Conservation (phyloP, 2,329 filamentous ascomycete genomes). For the Alternaria gaisen region DNA sequence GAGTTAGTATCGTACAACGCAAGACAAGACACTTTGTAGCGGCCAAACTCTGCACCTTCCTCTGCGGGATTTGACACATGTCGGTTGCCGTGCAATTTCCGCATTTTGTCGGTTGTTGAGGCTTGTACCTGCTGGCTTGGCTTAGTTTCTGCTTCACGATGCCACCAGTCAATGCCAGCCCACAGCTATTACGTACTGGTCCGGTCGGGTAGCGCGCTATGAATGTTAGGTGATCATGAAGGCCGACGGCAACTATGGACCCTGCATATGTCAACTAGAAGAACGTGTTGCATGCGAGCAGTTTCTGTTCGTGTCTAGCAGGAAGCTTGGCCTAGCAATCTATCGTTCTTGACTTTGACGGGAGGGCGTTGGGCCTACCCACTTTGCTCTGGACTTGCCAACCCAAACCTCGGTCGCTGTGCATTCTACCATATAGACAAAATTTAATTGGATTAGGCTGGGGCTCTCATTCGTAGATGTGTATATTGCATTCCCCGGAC, state of each 20-base stretch:
- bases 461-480: constrained; percentile 5
- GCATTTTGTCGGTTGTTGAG: constrained; percentile 25
- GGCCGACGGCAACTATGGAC: constrained; percentile 27
- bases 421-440: constrained; percentile 14
- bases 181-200: constrained; percentile 34
- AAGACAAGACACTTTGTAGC: constrained; percentile 6
- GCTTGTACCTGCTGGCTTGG: constrained; percentile 14
- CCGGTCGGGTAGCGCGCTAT: constrained; percentile 27
- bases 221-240: constrained; percentile 13
- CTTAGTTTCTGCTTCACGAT: constrained; percentile 26
- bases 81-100: constrained; percentile 25
- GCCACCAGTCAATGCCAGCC: constrained; percentile 9
- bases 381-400: constrained; percentile 23
- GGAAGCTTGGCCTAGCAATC: constrained; percentile 13
- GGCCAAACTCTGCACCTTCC: constrained; percentile 9
- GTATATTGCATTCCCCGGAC: constrained; percentile 20
- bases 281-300: constrained; percentile 13
- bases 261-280: constrained; percentile 10
- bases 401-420: constrained; percentile 15
- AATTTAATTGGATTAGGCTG: neutral
- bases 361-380: constrained; percentile 16
- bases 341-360: constrained; percentile 24
- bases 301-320: constrained; percentile 10
- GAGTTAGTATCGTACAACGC: constrained; percentile 1
- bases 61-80: constrained; percentile 10